Base-by-base conservation (phyloP, 176 grass and related monocot species). In the Otatea glauca region DNA sequence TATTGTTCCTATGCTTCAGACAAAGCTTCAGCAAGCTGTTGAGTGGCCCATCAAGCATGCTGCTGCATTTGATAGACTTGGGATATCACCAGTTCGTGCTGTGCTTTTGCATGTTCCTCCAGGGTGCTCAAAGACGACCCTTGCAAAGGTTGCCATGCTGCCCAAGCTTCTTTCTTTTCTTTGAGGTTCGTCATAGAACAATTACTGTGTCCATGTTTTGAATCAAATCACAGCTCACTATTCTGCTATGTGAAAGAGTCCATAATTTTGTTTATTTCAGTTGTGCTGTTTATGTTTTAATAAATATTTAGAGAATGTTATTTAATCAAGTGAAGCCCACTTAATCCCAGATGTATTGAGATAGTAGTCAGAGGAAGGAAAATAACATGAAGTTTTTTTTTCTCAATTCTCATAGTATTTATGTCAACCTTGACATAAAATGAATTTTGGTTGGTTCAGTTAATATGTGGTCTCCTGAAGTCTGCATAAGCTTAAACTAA, bases 131-230 rank as follows among this genome's bases (percentile, higher is more conserved):
- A 98, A 98, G 61, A 98, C 93, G 65, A 92, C 93, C 49, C 91
- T 95, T 68, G 93, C 91, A 10, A 93, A 93, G 86, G 96, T 93
- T 90, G 93, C 93, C 74, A 89, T 92, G 96, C 96, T 39, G 82
- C 96, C 50, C 92, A 93, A 87, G 91, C 93, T 72, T 95, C 96
- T 77, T 98, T 95, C 89, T 98, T 98, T 90, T 98, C 96, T 21
- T 87, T 98, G 66, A 95, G 96, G 96, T 95, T 72, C 0, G 20
- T 73, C 16, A 43, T 29, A 17, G 61, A 43, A 81, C n/a, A 41
- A 39, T 81, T 47, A 34, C 17, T 27, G 0, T 76, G 38, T 65
- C 6, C 18, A 59, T 74, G 2, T 76, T 42, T 48, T 55, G 17
- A 29, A 18, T 72, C 18, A 79, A 79, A 84, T 21, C 6, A 24